Base-by-base conservation (phyloP, 2,329 filamentous ascomycete genomes). In the Diaporthe caulivora region DNA sequence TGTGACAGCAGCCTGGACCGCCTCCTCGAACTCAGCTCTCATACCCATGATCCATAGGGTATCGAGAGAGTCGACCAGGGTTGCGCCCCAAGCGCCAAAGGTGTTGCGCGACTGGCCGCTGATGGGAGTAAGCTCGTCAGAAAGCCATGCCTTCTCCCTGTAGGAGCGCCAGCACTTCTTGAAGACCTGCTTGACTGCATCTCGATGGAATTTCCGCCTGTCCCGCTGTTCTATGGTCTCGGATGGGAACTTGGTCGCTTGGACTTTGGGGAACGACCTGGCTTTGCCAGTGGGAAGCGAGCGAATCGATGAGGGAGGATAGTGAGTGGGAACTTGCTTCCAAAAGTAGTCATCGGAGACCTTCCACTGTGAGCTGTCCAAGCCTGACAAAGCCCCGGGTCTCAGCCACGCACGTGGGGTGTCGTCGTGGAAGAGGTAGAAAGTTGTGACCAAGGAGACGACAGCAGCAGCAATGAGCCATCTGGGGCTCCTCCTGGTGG, bases 1-100 rank as follows among this genome's bases (percentile, higher is more conserved):
- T 7, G 55, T 53, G 17, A 31, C 44, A 8, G 64, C 72, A 29
- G 72, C 72, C 2, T 67, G 51, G 6, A 70, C 72, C 2, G 74
- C 74, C 13, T 74, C 54, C 10, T 17, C 15, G 42, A 75, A 75
- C 21, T 75, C 74, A 15, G 64, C 64, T 44, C 49, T 51, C 70
- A 75, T 34, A 21, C 37, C 72, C 74, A 75, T 75, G 34, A 75
- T 75, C 69, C 70, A 75, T 6, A 75, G 29, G 1, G 74, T 75
- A 37, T 75, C 74, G n/a, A 75, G 64, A 3, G 51, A 60, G 70
- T 75, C 74, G 44, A 75, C 72, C 26, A 75, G 57, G 13, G 74
- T 75, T 11, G 74, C 74, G 11, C 69, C 74, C 74, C 74, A 75
- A 7, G 70, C 74, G n/a, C 72, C 72, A 26, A 75, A 75, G 6